Evolutionary conservation across 2,329 filamentous ascomycete species (phyloP), one percentile per base, ranked within the genome.

Genomic region (Colletotrichum lentis): DNA sequence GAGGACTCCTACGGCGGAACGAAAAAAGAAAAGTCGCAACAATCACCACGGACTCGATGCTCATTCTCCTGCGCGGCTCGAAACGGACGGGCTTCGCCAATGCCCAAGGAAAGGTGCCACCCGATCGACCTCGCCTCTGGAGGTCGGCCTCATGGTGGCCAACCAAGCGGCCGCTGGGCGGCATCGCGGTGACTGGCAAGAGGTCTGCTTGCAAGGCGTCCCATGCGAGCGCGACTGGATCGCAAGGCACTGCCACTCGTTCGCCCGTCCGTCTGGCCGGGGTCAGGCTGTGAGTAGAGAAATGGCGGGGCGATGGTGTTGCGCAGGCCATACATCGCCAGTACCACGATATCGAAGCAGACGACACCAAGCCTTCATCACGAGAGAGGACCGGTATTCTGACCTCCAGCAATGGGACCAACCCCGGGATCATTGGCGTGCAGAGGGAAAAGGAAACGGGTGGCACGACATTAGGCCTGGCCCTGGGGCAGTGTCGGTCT

Each of bases 401-500:
- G 35, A 53, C 46, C 58, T 43, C 31, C 12, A 20, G 24, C n/a
- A 14, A 10, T 20, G 16, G n/a, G n/a, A 35, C 41, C 16, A 31
- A 0, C 20, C 41, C 12, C 11, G 10, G 46, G 44, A 35, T 14
- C 11, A 41, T 64, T 49, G 54, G 44, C 46, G 24, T 46, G 31
- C 37, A n/a, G 24, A 5, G 37, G 12, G 41, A 39, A 27, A 22
- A 50, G 52, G 22, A 43, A 50, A 50, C 44, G 47, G 37, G 37
- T 27, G 31, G 59, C 59, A 24, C 62, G 55, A 56, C 50, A 46
- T 43, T 31, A 27, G 41, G 62, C 65, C 55, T 68, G 49, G 55
- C 55, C 44, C 12, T 61, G 75, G 77, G 73, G 76, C 76, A 74
- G 73, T 74, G 73, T 71, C 61, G 69, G 76, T 76, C 64, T 73